A percentile compares a stretch with the other conserved stretches of the same genome.
phyloP scores from a whole-genome alignment of 495 filamentous ascomycete species.

The Penicillium malachiteum region DNA sequence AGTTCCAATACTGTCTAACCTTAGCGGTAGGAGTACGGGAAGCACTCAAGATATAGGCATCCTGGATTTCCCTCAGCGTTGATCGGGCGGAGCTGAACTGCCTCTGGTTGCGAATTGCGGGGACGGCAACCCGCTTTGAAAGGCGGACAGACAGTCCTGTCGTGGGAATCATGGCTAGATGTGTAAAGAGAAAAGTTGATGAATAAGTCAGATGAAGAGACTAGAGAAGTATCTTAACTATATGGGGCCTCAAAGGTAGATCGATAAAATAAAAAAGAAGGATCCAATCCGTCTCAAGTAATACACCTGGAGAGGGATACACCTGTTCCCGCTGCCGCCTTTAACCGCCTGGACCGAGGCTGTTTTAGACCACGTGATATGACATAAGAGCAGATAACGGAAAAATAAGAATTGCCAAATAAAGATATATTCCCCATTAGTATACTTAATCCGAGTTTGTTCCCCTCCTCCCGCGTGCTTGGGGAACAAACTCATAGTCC shows the following conservation, averaged over 20 bases:
- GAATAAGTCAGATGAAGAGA: too few species aligned
- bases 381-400: slow-evolving; percentile 8
- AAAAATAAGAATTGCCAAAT: slow-evolving; percentile 1
- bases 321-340: slow-evolving; percentile 21
- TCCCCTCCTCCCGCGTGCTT: slow-evolving; percentile 18
- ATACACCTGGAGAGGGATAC: slow-evolving; percentile 3
- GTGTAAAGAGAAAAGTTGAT: too few species aligned
- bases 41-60: slow-evolving; percentile 88
- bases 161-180: slow-evolving; percentile 23
- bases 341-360: slow-evolving; percentile 34
- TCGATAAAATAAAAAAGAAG: not conserved
- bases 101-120: slow-evolving; percentile 53
- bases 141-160: slow-evolving; percentile 30
- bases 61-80: slow-evolving; percentile 67
- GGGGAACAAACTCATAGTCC: slow-evolving; percentile 6
- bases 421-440: slow-evolving; percentile 21
- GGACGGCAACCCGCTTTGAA: slow-evolving; percentile 30
- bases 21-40: slow-evolving; percentile 85
- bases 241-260: not conserved
- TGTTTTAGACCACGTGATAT: slow-evolving; percentile 24
- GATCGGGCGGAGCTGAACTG: slow-evolving; percentile 65
- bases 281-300: not conserved
- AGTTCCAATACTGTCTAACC: slow-evolving; percentile 45
- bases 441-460: slow-evolving; percentile 14
- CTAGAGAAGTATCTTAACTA: too few species aligned